A percentile compares a stretch with the other conserved stretches of the same genome.
phyloP scores from a whole-genome alignment of 805 yeast genomes.

The Pichia pseudocactophila region DNA sequence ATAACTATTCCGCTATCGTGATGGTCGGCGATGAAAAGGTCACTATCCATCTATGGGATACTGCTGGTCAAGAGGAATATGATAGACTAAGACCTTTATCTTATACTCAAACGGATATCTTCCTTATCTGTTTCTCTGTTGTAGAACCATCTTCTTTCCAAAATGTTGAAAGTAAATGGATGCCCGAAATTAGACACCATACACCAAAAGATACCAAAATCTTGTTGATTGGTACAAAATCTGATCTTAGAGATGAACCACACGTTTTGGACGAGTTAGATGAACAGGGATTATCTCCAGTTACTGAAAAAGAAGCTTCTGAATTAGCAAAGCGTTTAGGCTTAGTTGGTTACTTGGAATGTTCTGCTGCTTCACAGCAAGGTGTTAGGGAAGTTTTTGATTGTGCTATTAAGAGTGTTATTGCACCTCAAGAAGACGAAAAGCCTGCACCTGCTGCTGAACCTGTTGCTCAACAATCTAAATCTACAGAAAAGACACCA shows the following conservation, averaged over 20 bases:
- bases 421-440: slow-evolving; percentile 37
- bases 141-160: slow-evolving; percentile 73
- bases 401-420: slow-evolving; percentile 64
- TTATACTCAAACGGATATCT: slow-evolving; percentile 87
- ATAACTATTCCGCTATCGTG: slow-evolving; percentile 81
- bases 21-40: slow-evolving; percentile 75
- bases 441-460: neutral
- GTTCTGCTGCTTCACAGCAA: slow-evolving; percentile 82
- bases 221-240: slow-evolving; percentile 79
- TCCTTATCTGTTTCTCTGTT: slow-evolving; percentile 77
- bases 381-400: slow-evolving; percentile 85
- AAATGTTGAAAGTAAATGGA: slow-evolving; percentile 75
- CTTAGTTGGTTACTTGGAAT: slow-evolving; percentile 70
- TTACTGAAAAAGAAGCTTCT: slow-evolving; percentile 52
- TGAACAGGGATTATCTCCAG: slow-evolving; percentile 53
- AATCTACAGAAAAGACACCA: neutral
- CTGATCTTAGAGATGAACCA: slow-evolving; percentile 76
- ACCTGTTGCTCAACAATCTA: neutral
- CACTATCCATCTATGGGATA: slow-evolving; percentile 88
- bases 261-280: slow-evolving; percentile 62
- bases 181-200: slow-evolving; percentile 81
- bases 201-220: slow-evolving; percentile 63
- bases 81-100: slow-evolving; percentile 83
- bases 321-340: slow-evolving; percentile 63
- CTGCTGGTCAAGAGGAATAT: slow-evolving; percentile 92